Evolutionary conservation across 2,329 filamentous ascomycete species (phyloP), one percentile per base, ranked within the genome.

Genomic region (Microcera coccophila): DNA sequence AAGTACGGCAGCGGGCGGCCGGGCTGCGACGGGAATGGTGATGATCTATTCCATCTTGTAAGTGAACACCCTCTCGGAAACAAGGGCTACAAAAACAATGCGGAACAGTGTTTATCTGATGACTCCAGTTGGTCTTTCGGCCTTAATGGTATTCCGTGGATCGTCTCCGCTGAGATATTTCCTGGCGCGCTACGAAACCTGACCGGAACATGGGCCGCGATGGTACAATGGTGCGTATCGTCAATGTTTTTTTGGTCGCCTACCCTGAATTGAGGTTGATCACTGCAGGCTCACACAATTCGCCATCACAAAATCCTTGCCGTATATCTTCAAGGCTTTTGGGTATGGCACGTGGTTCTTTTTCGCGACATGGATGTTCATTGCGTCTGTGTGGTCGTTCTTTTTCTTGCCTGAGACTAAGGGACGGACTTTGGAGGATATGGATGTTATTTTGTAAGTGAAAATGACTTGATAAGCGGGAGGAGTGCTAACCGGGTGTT

Each of bases 261-360:
- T 15, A 28, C 36, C 9, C 4, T n/a, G 15, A 24, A 11, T 17
- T 35, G 9, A 35, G n/a, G n/a, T n/a, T n/a, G 9, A 35, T 35
- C 15, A 18, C n/a, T n/a, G 8, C 15, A 35, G 33, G 67, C 54
- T 66, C n/a, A 63, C 61, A 4, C 68, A 70, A 32, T 72, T 72
- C 39, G 59, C 62, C 44, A 67, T 73, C 41, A 70, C 67, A 9
- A 70, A 71, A 43, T 61, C 69, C 0, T 55, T 71, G 2, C 69
- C 70, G 0, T 72, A 72, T 45, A 73, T 74, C 34, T 67, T 72
- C 47, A 63, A 57, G 32, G 63, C 62, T 1, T 60, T 72, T 9
- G 62, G 64, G 17, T 78, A 71, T 52, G 76, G 76, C 4, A 74
- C 73, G 2, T 79, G 74, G 65, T 77, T 78, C 60, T 78, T 79